Evolutionary conservation across 2,329 filamentous ascomycete genomes (phyloP).

Genomic region (Penicillium hesseltinei): DNA sequence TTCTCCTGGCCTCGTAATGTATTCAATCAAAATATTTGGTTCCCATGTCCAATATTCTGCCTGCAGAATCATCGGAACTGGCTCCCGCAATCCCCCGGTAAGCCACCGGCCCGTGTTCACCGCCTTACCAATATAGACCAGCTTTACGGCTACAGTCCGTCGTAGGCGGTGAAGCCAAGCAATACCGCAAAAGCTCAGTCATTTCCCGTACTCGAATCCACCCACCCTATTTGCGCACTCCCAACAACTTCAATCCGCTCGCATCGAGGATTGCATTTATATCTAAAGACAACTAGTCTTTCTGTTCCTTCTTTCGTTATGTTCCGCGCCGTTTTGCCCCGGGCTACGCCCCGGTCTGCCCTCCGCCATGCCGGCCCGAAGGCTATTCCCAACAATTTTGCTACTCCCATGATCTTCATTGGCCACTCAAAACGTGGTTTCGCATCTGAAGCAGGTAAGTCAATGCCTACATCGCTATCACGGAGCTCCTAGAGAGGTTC

Average conservation of each 20-base stretch:
- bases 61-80: not conserved
- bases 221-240: conserved; percentile 16
- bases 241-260: conserved; percentile 19
- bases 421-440: conserved; percentile 54
- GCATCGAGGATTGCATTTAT: conserved; percentile 30
- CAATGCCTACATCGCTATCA: not conserved
- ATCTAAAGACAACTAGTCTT: conserved; percentile 27
- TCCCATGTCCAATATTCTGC: not conserved
- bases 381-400: conserved; percentile 36
- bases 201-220: conserved; percentile 19
- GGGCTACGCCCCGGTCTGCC: conserved; percentile 47
- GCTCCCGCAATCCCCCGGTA: not conserved
- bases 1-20: not conserved
- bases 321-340: conserved; percentile 54
- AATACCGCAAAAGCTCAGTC: conserved; percentile 30
- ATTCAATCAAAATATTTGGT: not conserved
- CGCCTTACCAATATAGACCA: not conserved
- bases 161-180: conserved; percentile 16
- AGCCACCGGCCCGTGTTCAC: not conserved
- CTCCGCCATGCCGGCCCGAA: conserved; percentile 40
- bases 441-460: conserved; percentile 52
- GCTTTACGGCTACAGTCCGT: not conserved
- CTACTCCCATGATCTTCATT: conserved; percentile 46
- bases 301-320: conserved; percentile 39
- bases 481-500: conserved; percentile 2